A percentile compares a stretch with the other conserved stretches of the same genome.
Evolutionary conservation across 2,329 filamentous ascomycete species (phyloP).

Genomic region (Aspergillus neoniger): DNA sequence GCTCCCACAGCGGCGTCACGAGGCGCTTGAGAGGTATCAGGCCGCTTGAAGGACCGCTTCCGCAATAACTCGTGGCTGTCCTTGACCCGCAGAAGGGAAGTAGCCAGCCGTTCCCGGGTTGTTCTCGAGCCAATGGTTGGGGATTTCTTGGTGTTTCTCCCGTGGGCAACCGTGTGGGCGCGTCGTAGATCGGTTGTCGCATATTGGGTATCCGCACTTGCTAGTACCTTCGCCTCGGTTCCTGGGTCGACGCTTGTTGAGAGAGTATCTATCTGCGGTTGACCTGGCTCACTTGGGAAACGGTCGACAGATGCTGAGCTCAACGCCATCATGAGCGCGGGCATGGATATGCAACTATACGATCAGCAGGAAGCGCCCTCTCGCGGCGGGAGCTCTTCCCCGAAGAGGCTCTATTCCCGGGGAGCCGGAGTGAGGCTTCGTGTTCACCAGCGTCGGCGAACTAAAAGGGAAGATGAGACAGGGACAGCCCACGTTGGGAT

Average conservation of each 20-base stretch:
- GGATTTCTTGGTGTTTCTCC: constrained; percentile 31
- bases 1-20: constrained; percentile 61
- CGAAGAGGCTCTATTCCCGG: not conserved
- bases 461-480: constrained; percentile 20
- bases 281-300: constrained; percentile 15
- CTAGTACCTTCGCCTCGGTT: constrained; percentile 18
- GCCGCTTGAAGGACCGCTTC: constrained; percentile 40
- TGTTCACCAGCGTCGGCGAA: constrained; percentile 9
- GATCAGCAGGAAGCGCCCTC: not conserved
- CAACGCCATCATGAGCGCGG: constrained; percentile 15
- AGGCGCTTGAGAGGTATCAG: constrained; percentile 54
- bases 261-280: constrained; percentile 11
- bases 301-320: constrained; percentile 5
- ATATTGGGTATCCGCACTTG: constrained; percentile 21
- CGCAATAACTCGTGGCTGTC: constrained; percentile 55
- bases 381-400: not conserved
- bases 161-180: constrained; percentile 43
- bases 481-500: constrained; percentile 30
- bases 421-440: not conserved
- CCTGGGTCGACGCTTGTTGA: constrained; percentile 14
- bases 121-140: constrained; percentile 33
- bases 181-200: constrained; percentile 35
- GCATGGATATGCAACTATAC: not conserved
- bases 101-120: constrained; percentile 36
- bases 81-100: constrained; percentile 46